Percentiles rank a stretch among this genome's conserved stretches.
Conservation (phyloP, 805 yeast genomes). For the Candida alai region DNA sequence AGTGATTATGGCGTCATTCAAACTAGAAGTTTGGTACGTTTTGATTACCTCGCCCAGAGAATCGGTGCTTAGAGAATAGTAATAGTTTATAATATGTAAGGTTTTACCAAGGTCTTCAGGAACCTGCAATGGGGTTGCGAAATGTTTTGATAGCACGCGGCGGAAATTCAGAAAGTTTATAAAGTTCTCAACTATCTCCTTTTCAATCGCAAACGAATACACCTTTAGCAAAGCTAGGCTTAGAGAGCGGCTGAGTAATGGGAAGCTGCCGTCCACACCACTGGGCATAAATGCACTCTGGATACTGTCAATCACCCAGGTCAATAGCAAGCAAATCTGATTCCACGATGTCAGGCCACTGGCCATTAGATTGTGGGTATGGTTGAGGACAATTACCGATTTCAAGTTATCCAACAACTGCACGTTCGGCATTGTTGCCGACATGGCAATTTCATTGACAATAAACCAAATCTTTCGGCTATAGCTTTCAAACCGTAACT, state of each 20-base stretch:
- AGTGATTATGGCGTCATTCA: constrained; percentile 4
- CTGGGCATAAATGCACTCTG: neutral
- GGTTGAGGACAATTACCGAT: constrained; percentile 28
- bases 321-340: constrained; percentile 21
- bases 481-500: constrained; percentile 26
- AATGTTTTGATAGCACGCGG: constrained; percentile 9
- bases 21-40: constrained; percentile 5
- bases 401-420: constrained; percentile 21
- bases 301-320: constrained; percentile 23
- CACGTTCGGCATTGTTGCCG: constrained; percentile 2
- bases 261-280: neutral
- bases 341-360: constrained; percentile 23
- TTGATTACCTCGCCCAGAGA: neutral
- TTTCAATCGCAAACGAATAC: constrained; percentile 21
- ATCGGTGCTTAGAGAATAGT: constrained; percentile 10
- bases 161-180: constrained; percentile 16
- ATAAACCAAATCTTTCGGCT: constrained; percentile 32
- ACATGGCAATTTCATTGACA: constrained; percentile 6
- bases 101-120: constrained; percentile 18
- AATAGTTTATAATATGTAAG: constrained; percentile 21
- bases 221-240: constrained; percentile 22
- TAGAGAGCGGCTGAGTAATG: no score
- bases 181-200: constrained; percentile 17
- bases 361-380: constrained; percentile 25
- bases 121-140: no score